Evolutionary conservation across 208 protist genomes (phyloP).

Genomic region (Giardia muris): DNA sequence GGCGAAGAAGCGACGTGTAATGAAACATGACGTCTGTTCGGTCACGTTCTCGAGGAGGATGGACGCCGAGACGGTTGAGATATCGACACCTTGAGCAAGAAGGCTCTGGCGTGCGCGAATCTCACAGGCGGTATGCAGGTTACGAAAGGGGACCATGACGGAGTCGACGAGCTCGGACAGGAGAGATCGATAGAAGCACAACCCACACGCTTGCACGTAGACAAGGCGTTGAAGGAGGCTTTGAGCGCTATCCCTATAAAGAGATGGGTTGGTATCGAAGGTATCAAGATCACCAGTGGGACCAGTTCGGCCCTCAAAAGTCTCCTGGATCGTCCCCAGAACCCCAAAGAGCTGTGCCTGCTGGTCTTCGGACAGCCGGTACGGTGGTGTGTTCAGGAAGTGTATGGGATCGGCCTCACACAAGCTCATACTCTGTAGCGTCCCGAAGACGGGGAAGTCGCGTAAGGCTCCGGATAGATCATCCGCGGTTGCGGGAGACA

Average conservation of each 20-base stretch:
- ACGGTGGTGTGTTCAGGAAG: not conserved
- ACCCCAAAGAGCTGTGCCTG: not conserved
- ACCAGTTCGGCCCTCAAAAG: not conserved
- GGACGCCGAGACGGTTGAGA: not conserved
- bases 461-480: not conserved
- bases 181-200: not conserved
- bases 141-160: not conserved
- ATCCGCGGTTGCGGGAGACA: not conserved
- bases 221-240: not conserved
- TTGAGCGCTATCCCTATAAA: not conserved
- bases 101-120: not conserved
- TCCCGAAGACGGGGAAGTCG: not conserved
- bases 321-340: not conserved
- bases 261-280: not conserved
- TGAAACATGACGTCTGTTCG: not conserved
- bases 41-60: not conserved
- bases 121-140: not conserved
- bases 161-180: not conserved
- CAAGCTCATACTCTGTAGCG: no score
- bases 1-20: not conserved
- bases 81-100: not conserved
- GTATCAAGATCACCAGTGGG: not conserved
- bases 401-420: no score
- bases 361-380: not conserved
- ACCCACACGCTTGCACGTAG: not conserved